Base-by-base conservation (phyloP, 768 basidiomycete genomes). In the Agrocybe pediades region DNA sequence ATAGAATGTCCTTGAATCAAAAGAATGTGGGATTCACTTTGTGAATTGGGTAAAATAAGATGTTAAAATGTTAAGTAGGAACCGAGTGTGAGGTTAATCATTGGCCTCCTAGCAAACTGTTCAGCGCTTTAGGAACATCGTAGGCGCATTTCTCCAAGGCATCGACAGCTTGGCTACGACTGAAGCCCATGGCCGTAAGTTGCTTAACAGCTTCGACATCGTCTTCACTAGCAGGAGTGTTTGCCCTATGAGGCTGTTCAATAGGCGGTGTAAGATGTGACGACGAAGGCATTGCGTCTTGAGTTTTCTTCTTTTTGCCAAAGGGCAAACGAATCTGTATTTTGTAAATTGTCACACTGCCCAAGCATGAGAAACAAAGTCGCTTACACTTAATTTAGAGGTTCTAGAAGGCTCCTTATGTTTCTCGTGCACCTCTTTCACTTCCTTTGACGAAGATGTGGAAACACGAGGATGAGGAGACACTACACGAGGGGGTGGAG, bases 121-220 rank as follows among this genome's bases (percentile, higher is more conserved):
- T 92, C 53, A 93, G 70, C 16, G 92, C 88, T 64, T 77, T 83
- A 60, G 66, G 86, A 30, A 96, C 81, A 67, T 95, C 88, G 64
- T 96, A 97, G 51, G 84, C 86, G 65, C 89, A 77, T 53, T 82
- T 85, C 69, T 96, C 95, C 6, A 98, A 76, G 11, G 95, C 93
- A 11, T 79, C 80, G 6, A 98, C 82, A 0, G 92, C 91, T 66
- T 95, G 86, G 15, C 75, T 69, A 39, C 95, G 82, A 56, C 81
- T 86, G 76, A 98, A 98, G 21, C 96, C 96, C 95, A 98, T 97
- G 17, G 80, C 81, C 43, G 85, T 85, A 36, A 98, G 74, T 65
- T 89, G 86, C 64, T 86, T 90, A 19, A 95, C 88, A 1, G 86
- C 74, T 56, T 86, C 85, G 11, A 86, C 84, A 53, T 94, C 90